Percentiles rank a stretch among this genome's conserved stretches.
These are phyloP conservation scores for Neonectria magnoliae DNA, from an alignment of 2,329 filamentous ascomycete species.

Conservation along the genomic window DNA sequence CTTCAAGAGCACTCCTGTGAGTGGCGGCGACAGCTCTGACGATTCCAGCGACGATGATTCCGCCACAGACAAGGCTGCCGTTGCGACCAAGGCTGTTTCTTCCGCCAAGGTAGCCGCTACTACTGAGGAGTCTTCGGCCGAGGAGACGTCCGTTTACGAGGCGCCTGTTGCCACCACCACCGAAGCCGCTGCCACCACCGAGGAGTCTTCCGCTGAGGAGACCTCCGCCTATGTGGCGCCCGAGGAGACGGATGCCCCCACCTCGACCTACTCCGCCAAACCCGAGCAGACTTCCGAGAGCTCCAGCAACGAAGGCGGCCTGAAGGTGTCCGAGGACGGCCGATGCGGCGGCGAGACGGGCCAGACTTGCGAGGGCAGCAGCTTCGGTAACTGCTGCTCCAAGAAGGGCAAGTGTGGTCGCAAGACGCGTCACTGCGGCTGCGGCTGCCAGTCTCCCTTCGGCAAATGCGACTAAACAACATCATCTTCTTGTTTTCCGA, in stretches of 20 bases:
- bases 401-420: conserved; percentile 51
- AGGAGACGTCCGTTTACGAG: conserved; percentile 1
- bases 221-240: conserved; percentile 20
- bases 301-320: conserved; percentile 19
- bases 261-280: conserved; percentile 14
- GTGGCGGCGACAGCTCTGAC: conserved; percentile 21
- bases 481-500: background rate
- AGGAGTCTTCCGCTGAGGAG: conserved; percentile 22
- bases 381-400: conserved; percentile 57
- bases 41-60: conserved; percentile 17
- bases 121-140: conserved; percentile 12
- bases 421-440: conserved; percentile 48
- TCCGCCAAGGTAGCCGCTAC: conserved; percentile 18
- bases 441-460: conserved; percentile 50
- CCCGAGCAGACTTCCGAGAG: conserved; percentile 32
- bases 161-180: background rate
- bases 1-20: conserved; percentile 35
- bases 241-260: conserved; percentile 23
- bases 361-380: conserved; percentile 54
- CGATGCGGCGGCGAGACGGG: conserved; percentile 52
- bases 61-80: conserved; percentile 15
- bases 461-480: conserved; percentile 45
- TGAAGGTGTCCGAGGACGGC: conserved; percentile 51
- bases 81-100: conserved; percentile 21
- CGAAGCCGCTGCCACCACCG: conserved; percentile 11